Evolutionary conservation across 1,284 basidiomycete genomes (phyloP).

Genomic region (Anthracocystis panici-leucophaei): DNA sequence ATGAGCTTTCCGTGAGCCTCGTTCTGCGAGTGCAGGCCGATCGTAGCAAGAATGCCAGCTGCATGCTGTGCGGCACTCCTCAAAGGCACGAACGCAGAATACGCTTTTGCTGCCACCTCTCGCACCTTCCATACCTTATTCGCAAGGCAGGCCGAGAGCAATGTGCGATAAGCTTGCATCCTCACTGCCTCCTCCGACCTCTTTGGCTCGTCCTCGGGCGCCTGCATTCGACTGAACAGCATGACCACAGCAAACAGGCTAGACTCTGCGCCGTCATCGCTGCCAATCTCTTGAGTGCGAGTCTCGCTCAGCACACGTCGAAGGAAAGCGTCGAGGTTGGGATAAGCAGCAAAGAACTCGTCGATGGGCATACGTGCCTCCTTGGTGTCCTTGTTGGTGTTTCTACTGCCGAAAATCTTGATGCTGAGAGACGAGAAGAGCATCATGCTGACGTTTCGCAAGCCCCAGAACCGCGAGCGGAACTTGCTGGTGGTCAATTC

Average conservation of each 20-base stretch:
- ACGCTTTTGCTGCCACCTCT: conserved; percentile 48
- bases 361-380: conserved; percentile 45
- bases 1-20: conserved; percentile 56
- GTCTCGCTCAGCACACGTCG: conserved; percentile 26
- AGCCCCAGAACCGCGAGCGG: conserved; percentile 67
- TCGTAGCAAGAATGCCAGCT: conserved; percentile 9
- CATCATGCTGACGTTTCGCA: conserved; percentile 70
- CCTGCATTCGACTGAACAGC: conserved; percentile 58
- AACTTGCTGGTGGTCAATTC: conserved; percentile 67
- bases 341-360: conserved; percentile 54
- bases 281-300: background rate
- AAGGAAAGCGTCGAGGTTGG: conserved; percentile 43
- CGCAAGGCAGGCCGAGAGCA: conserved; percentile 42
- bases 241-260: conserved; percentile 61
- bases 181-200: conserved; percentile 17
- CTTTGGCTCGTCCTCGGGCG: conserved; percentile 31
- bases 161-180: conserved; percentile 18
- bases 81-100: conserved; percentile 42
- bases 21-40: conserved; percentile 49
- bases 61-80: conserved; percentile 14
- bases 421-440: conserved; percentile 67
- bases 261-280: conserved; percentile 37
- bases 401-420: conserved; percentile 59
- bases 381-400: conserved; percentile 52
- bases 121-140: conserved; percentile 61